Percentiles rank a stretch among this genome's conserved stretches.
Conservation (phyloP, 192 early-diverging fungal genomes). For the Podila epicladia region DNA sequence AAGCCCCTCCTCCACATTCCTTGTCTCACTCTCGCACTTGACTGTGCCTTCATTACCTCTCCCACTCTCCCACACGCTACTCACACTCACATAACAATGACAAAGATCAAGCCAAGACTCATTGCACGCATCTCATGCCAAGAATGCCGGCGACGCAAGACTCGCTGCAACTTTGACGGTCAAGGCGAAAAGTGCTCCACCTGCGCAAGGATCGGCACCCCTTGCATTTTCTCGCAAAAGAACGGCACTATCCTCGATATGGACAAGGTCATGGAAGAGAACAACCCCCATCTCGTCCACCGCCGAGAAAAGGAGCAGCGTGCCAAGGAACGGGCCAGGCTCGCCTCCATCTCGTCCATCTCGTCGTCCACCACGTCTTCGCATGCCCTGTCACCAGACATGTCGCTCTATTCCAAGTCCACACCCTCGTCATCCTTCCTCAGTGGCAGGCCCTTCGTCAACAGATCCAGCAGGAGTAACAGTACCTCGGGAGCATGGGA, state of each 20-base stretch:
- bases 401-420: constrained; percentile 15
- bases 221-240: constrained; percentile 45
- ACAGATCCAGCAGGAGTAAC: constrained; percentile 23
- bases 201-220: constrained; percentile 32
- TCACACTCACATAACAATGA: constrained; percentile 8
- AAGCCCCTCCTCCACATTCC: neutral
- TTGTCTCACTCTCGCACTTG: neutral
- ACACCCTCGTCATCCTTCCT: constrained; percentile 27
- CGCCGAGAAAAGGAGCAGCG: constrained; percentile 34
- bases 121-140: constrained; percentile 51
- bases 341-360: constrained; percentile 5
- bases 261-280: constrained; percentile 45
- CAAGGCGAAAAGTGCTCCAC: constrained; percentile 44
- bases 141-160: constrained; percentile 41
- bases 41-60: neutral
- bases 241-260: constrained; percentile 40
- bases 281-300: constrained; percentile 35
- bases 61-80: neutral
- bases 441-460: constrained; percentile 2
- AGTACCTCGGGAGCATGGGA: constrained; percentile 8
- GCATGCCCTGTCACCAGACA: neutral
- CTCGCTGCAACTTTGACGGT: constrained; percentile 43
- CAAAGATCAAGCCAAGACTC: constrained; percentile 47
- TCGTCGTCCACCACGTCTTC: neutral
- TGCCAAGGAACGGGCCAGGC: constrained; percentile 19